phyloP scores from a whole-genome alignment of 1,139 yeast genomes.

The Nakaseomyces uthaithaninus region DNA sequence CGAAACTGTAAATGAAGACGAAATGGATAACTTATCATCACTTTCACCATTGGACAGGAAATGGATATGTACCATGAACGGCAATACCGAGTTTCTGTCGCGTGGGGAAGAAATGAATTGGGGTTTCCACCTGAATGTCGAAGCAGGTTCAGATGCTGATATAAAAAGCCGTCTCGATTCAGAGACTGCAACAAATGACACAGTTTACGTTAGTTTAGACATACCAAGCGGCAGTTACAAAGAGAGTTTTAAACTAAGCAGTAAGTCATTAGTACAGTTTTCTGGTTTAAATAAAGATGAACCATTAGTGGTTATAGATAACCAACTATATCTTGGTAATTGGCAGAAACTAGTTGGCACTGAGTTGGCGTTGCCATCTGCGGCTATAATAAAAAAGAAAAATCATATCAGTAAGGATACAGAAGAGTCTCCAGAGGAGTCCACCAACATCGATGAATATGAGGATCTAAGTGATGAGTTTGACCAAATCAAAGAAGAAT shows the following conservation, averaged over 20 bases:
- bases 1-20: slow-evolving; percentile 24
- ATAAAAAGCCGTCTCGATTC: slow-evolving; percentile 28
- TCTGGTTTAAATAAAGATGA: slow-evolving; percentile 44
- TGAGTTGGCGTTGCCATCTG: slow-evolving; percentile 45
- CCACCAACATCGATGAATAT: not conserved
- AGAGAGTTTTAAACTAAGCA: slow-evolving; percentile 22
- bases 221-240: slow-evolving; percentile 34
- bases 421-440: not conserved
- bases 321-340: slow-evolving; percentile 56
- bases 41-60: slow-evolving; percentile 17
- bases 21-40: slow-evolving; percentile 1
- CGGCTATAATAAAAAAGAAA: slow-evolving; percentile 19
- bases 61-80: slow-evolving; percentile 58
- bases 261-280: slow-evolving; percentile 40
- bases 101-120: slow-evolving; percentile 90
- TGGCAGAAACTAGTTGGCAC: slow-evolving; percentile 83
- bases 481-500: slow-evolving; percentile 2
- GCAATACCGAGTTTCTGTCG: slow-evolving; percentile 55
- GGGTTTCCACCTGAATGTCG: slow-evolving; percentile 57
- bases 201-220: slow-evolving; percentile 40
- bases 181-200: slow-evolving; percentile 14
- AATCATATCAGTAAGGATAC: not conserved
- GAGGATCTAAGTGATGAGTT: slow-evolving; percentile 3
- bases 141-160: slow-evolving; percentile 75
- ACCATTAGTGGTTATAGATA: slow-evolving; percentile 50